Evolutionary conservation across 2,329 filamentous ascomycete genomes (phyloP), one percentile per base, ranked within the genome.

Genomic region (Neopestalotiopsis clavispora): DNA sequence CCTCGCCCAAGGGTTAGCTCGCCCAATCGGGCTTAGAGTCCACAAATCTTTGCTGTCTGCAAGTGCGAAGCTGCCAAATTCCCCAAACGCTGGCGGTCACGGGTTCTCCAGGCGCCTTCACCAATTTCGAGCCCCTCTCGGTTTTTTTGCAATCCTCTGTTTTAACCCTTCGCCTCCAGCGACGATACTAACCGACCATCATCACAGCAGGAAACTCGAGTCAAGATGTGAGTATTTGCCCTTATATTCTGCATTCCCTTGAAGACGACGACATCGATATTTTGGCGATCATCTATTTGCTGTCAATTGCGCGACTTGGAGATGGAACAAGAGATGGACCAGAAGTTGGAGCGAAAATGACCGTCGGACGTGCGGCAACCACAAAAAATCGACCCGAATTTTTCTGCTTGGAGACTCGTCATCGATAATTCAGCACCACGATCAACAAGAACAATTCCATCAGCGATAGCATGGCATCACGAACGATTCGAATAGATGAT

Each of bases 41-140:
- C 66, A 67, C 66, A 67, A 67, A 67, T 30, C 38, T 32, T 60
- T 66, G n/a, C 28, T 58, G 34, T 40, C 66, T 67, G 66, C 40
- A 52, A 56, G 12, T 63, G 60, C 23, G 66, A 32, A 38, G 64
- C 20, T 17, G 65, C 56, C 65, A 67, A 67, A 67, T 67, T 67
- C 56, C 45, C 52, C 32, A 59, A 57, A 57, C 23, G 59, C n/a
- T 32, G 52, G 32, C 65, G 59, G 65, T 67, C 65, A 67, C 65
- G 56, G 56, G 65, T 67, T 38, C 45, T 60, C 42, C 45, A 56
- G 52, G 30, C 42, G 65, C n/a, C 32, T 42, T 67, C 65, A 56
- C 65, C 56, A 67, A 67, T 67, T 67, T 67, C 56, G 65, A 60
- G 65, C 66, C 66, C 66, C 66, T 67, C 66, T 67, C 59, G 66